Evolutionary conservation across 208 protist species (phyloP).

Genomic region (Trichomonas tenax): DNA sequence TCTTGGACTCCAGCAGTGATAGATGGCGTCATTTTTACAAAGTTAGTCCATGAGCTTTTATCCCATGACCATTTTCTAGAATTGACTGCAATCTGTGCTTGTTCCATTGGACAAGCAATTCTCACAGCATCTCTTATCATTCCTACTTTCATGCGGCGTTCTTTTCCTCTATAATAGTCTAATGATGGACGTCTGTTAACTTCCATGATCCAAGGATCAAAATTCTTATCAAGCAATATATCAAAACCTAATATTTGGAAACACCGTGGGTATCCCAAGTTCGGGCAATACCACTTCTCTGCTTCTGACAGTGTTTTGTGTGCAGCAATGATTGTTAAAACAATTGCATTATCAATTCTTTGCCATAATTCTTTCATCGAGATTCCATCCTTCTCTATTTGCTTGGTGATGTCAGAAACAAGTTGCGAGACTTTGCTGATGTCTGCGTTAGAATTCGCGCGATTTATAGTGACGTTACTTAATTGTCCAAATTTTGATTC

Average conservation of each 20-base stretch:
- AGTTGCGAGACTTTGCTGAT: not conserved
- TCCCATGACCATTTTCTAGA: not conserved
- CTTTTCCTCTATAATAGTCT: not conserved
- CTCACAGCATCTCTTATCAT: not conserved
- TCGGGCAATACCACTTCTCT: not conserved
- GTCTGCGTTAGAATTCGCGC: not conserved
- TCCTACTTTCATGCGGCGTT: not conserved
- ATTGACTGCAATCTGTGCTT: not conserved
- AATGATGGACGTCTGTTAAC: constrained; percentile 45
- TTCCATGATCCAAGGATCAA: constrained; percentile 34
- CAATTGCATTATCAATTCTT: not conserved
- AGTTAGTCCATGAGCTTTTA: not conserved
- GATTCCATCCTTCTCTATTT: not conserved
- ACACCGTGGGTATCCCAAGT: not conserved
- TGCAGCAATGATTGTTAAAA: not conserved
- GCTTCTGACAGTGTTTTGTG: not conserved
- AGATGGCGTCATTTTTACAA: not conserved
- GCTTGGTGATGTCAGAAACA: not conserved
- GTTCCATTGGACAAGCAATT: not conserved
- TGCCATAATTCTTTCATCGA: not conserved
- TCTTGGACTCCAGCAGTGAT: not conserved
- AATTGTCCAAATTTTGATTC: not conserved
- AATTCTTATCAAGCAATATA: constrained; percentile 32
- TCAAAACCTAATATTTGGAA: constrained; percentile 39
- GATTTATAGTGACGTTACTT: not conserved